These are phyloP conservation scores for Musa itinerans DNA, from an alignment of 176 grass and related monocot species.

Conservation along the genomic window DNA sequence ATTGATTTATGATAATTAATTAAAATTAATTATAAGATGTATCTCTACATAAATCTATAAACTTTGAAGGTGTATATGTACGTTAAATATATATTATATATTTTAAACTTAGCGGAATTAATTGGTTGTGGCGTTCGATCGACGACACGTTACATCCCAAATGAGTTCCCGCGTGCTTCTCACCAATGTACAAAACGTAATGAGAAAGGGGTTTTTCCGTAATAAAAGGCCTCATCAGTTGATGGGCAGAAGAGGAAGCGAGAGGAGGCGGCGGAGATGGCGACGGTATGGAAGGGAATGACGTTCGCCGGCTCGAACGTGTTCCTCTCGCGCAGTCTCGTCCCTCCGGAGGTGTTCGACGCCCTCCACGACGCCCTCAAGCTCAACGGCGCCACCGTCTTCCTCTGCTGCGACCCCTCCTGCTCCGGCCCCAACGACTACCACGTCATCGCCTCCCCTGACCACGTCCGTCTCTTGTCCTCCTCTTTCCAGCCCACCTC, in stretches of 20 bases:
- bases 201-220: no score
- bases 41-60: no score
- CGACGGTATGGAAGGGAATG: slow-evolving; percentile 24
- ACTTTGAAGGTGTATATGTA: no score
- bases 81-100: no score
- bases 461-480: slow-evolving; percentile 38
- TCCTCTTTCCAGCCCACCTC: not conserved
- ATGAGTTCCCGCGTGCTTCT: not conserved
- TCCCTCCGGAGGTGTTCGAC: slow-evolving; percentile 80
- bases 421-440: slow-evolving; percentile 46
- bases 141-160: not conserved
- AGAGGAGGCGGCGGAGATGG: slow-evolving; percentile 10
- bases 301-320: slow-evolving; percentile 73
- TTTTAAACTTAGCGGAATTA: no score
- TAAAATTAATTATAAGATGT: no score
- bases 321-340: slow-evolving; percentile 76
- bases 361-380: slow-evolving; percentile 80
- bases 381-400: slow-evolving; percentile 82
- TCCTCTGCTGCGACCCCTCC: slow-evolving; percentile 47
- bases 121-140: no score
- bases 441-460: slow-evolving; percentile 83
- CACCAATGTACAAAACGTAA: no score
- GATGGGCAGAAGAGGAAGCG: not conserved
- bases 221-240: not conserved
- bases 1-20: no score